phyloP scores from a whole-genome alignment of 768 basidiomycete genomes.

The Russula sp. region DNA sequence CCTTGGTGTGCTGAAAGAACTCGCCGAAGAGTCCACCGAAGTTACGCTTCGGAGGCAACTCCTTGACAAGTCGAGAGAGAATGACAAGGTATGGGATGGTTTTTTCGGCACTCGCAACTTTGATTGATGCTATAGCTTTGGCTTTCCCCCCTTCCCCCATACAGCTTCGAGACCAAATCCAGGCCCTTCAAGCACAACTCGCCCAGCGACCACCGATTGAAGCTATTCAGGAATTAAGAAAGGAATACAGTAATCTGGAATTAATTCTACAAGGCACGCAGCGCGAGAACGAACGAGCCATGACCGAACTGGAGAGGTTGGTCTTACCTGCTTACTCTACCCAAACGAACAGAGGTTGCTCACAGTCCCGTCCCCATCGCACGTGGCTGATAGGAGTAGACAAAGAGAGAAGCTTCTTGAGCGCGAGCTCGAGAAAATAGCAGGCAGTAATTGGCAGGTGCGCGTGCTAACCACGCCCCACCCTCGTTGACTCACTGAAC shows the following conservation, averaged over 20 bases:
- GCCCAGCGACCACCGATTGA: conserved; percentile 63
- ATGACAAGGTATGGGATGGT: conserved; percentile 11
- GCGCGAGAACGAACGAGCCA: conserved; percentile 77
- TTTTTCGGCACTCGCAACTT: not conserved
- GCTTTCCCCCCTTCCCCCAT: not conserved
- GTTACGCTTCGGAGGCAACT: conserved; percentile 18
- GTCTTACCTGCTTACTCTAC: conserved; percentile 17
- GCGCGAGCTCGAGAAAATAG: conserved; percentile 57
- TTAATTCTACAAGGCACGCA: conserved; percentile 74
- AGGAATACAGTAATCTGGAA: conserved; percentile 69
- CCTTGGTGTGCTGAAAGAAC: conserved; percentile 18
- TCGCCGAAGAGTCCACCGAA: conserved; percentile 14
- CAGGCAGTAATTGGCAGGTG: conserved; percentile 82
- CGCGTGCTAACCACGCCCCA: conserved; percentile 15
- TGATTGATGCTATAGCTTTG: not conserved
- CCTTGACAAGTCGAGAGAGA: conserved; percentile 22
- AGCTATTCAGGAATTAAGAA: conserved; percentile 54
- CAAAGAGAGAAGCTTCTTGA: conserved; percentile 74
- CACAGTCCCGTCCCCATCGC: not conserved
- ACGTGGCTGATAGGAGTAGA: conserved; percentile 36
- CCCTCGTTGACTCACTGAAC: not conserved
- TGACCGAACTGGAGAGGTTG: conserved; percentile 72
- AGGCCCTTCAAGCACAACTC: conserved; percentile 57
- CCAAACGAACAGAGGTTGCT: not conserved
- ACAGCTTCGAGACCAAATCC: conserved; percentile 57